Evolutionary conservation across 306 rosid genomes (phyloP).

Genomic region (Spatholobus suberectus): DNA sequence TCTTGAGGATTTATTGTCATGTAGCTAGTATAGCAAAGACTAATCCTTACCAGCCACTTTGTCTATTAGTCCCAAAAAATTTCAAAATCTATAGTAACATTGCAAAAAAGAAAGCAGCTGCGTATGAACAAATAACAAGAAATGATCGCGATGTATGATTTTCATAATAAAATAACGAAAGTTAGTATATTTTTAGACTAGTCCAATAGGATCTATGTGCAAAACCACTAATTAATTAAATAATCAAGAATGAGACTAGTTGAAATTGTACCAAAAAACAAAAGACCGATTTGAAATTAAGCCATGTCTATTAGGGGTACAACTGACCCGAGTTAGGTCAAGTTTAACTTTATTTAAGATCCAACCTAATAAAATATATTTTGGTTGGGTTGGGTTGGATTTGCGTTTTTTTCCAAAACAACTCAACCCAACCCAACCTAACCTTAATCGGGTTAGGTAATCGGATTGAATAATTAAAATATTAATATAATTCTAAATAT

Average conservation of each 20-base stretch:
- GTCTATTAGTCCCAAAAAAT: not conserved
- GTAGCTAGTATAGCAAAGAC: not conserved
- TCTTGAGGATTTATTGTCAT: not conserved
- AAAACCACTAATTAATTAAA: constrained; percentile 13
- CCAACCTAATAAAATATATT: no score
- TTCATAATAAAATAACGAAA: constrained; percentile 36
- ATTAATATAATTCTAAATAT: no score
- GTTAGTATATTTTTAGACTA: constrained; percentile 22
- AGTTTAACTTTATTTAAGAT: no score
- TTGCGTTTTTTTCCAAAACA: no score
- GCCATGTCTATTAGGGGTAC: no score
- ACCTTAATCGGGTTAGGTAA: no score
- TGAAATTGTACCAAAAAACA: not conserved
- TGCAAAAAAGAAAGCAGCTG: not conserved
- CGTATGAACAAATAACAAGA: no score
- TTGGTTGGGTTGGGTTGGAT: no score
- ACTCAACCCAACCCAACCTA: no score
- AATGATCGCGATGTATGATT: not conserved
- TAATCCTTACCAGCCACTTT: constrained; percentile 7
- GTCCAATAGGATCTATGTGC: not conserved
- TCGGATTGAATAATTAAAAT: no score
- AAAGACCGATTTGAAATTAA: not conserved
- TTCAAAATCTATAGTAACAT: not conserved
- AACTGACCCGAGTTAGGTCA: no score
- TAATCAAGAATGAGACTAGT: not conserved